Percentiles rank a stretch among this genome's conserved stretches.
These are phyloP conservation scores for Inga laurina DNA, from an alignment of 306 rosid genomes.

Conservation along the genomic window DNA sequence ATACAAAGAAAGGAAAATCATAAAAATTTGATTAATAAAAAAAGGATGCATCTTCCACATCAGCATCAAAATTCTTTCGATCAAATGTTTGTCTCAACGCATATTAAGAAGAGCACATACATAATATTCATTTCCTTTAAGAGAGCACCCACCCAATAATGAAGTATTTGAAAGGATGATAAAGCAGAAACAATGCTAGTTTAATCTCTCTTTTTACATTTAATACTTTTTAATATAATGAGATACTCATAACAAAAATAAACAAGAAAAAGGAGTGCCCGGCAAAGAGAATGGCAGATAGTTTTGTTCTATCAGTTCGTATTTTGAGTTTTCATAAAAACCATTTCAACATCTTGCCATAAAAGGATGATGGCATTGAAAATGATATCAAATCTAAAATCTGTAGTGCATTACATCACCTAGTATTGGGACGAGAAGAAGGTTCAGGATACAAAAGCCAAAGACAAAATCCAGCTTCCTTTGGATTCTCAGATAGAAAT, in stretches of 20 bases:
- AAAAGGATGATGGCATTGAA: background rate
- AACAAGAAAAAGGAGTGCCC: background rate
- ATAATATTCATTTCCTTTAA: background rate
- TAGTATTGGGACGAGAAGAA: conserved; percentile 78
- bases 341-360: conserved; percentile 17
- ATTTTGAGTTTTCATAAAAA: background rate
- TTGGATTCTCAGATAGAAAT: conserved; percentile 76
- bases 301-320: background rate
- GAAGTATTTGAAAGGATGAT: background rate
- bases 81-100: conserved; percentile 11
- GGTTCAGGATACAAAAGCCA: conserved; percentile 97
- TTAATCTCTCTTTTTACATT: background rate
- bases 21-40: background rate
- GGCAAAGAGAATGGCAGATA: conserved; percentile 10
- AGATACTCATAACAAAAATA: background rate
- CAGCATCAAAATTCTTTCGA: conserved; percentile 21
- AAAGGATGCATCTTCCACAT: conserved; percentile 6
- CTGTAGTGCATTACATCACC: conserved; percentile 37
- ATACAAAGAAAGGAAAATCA: conserved; percentile 25
- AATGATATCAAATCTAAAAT: background rate
- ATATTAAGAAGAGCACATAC: background rate
- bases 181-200: background rate
- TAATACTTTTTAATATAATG: background rate
- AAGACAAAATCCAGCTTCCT: conserved; percentile 91
- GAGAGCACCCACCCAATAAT: background rate